These are phyloP conservation scores for Termitomyces heimii DNA, from an alignment of 768 basidiomycete genomes.

Conservation along the genomic window DNA sequence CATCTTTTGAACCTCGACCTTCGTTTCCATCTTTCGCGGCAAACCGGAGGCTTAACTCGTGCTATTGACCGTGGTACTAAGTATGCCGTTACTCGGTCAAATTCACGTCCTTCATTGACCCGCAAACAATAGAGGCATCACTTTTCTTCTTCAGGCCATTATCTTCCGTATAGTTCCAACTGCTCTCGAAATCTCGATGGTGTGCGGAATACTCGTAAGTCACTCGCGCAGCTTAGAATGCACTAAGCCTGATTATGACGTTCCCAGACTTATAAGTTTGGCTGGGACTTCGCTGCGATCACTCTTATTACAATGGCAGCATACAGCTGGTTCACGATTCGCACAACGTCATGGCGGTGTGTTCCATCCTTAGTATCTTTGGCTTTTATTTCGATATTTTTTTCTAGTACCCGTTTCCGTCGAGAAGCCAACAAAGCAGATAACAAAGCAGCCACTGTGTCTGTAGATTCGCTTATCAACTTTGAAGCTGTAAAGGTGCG, in stretches of 20 bases:
- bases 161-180: slow-evolving; percentile 95
- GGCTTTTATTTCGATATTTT: slow-evolving; percentile 1
- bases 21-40: slow-evolving; percentile 86
- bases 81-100: slow-evolving; percentile 32
- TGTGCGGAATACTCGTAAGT: slow-evolving; percentile 91
- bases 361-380: not conserved
- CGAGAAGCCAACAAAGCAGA: slow-evolving; percentile 95
- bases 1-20: slow-evolving; percentile 89
- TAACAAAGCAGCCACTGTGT: slow-evolving; percentile 90
- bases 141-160: slow-evolving; percentile 89
- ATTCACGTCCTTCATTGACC: not conserved
- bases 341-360: slow-evolving; percentile 95
- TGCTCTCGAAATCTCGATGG: slow-evolving; percentile 92
- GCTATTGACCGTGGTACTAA: slow-evolving; percentile 98
- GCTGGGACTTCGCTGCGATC: slow-evolving; percentile 94
- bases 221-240: not conserved
- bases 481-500: slow-evolving; percentile 96
- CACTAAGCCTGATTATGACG: not conserved
- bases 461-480: slow-evolving; percentile 95
- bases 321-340: slow-evolving; percentile 97
- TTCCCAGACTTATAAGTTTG: slow-evolving; percentile 89
- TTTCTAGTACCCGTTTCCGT: slow-evolving; percentile 79
- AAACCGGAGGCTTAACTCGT: slow-evolving; percentile 92
- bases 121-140: slow-evolving; percentile 67
- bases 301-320: slow-evolving; percentile 79